Percentiles rank a stretch among this genome's conserved stretches.
Evolutionary conservation across 306 rosid genomes (phyloP).

Genomic region (Elaeagnus macrophylla): DNA sequence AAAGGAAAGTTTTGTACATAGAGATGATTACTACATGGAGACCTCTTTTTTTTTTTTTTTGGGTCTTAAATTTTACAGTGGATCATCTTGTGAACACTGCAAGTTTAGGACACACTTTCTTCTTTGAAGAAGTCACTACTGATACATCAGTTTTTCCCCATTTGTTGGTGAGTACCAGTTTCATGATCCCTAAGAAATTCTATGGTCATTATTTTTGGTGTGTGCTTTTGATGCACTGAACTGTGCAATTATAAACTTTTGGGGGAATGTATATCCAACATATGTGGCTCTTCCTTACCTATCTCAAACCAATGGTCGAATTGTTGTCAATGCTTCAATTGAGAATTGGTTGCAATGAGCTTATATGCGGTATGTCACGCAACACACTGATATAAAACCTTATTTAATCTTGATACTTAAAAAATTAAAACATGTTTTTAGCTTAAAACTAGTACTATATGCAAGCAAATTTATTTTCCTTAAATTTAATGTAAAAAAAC

Average conservation of each 20-base stretch:
- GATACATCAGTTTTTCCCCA: constrained; percentile 76
- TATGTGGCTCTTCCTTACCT: constrained; percentile 75
- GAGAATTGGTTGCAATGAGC: constrained; percentile 93
- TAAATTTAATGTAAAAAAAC: too few relatives aligned
- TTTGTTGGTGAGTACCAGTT: constrained; percentile 43
- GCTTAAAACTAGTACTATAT: too few relatives aligned
- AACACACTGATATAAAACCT: too few relatives aligned
- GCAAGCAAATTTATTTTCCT: too few relatives aligned
- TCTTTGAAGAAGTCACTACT: constrained; percentile 73
- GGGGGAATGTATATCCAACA: constrained; percentile 90
- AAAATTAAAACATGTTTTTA: too few relatives aligned
- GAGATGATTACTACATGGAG: too few relatives aligned
- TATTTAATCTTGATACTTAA: too few relatives aligned
- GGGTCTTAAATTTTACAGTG: constrained; percentile 43
- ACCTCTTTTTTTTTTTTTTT: too few relatives aligned
- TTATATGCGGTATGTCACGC: constrained; percentile 74
- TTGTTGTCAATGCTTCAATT: constrained; percentile 68
- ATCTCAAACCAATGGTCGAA: constrained; percentile 57
- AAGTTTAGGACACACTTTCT: constrained; percentile 81
- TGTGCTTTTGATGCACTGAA: not conserved
- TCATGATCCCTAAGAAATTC: not conserved
- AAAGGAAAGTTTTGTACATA: too few relatives aligned
- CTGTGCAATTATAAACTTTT: constrained; percentile 40
- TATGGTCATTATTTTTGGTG: not conserved
- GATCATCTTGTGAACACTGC: constrained; percentile 88